phyloP scores from a whole-genome alignment of 495 filamentous ascomycete species.

The Hyaloscypha finlandica region DNA sequence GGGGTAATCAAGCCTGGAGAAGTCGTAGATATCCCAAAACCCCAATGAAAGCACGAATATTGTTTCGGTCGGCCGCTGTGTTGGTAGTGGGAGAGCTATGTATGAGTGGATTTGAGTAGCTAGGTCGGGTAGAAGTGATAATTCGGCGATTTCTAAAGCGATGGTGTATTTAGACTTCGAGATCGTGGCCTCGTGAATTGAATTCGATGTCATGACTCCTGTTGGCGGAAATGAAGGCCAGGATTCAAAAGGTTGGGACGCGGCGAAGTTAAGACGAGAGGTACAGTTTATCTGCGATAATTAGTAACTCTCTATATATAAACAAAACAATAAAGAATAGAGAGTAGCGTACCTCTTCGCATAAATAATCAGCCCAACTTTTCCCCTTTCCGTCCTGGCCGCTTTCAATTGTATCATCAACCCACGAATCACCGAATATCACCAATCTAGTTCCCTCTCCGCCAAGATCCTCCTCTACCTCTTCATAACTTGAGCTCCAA shows the following conservation, averaged over 20 bases:
- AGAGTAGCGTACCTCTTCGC: slow-evolving; percentile 27
- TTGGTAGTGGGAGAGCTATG: slow-evolving; percentile 34
- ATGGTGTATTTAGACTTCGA: background rate
- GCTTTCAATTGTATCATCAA: slow-evolving; percentile 15
- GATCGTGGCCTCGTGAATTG: slow-evolving; percentile 5
- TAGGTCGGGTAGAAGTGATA: slow-evolving; percentile 39
- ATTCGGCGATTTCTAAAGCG: slow-evolving; percentile 1
- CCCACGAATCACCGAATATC: slow-evolving; percentile 33
- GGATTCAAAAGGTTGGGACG: slow-evolving; percentile 16
- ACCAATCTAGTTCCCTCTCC: slow-evolving; percentile 21
- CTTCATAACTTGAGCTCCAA: slow-evolving; percentile 19
- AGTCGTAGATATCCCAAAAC: slow-evolving; percentile 50
- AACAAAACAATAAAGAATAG: slow-evolving; percentile 11
- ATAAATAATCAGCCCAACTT: slow-evolving; percentile 33
- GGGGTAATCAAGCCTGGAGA: slow-evolving; percentile 42
- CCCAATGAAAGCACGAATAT: slow-evolving; percentile 49
- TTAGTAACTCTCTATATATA: slow-evolving; percentile 33
- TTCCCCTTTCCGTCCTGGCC: slow-evolving; percentile 19
- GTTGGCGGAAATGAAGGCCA: slow-evolving; percentile 38
- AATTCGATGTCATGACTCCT: slow-evolving; percentile 40
- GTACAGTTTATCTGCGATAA: slow-evolving; percentile 25
- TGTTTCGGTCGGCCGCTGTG: slow-evolving; percentile 35
- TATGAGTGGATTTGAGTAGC: slow-evolving; percentile 43
- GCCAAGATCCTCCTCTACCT: background rate
- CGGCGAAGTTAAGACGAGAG: slow-evolving; percentile 18